These are phyloP conservation scores for Lunasporangiospora selenospora DNA, from an alignment of 192 early-diverging fungal species.

Conservation along the genomic window DNA sequence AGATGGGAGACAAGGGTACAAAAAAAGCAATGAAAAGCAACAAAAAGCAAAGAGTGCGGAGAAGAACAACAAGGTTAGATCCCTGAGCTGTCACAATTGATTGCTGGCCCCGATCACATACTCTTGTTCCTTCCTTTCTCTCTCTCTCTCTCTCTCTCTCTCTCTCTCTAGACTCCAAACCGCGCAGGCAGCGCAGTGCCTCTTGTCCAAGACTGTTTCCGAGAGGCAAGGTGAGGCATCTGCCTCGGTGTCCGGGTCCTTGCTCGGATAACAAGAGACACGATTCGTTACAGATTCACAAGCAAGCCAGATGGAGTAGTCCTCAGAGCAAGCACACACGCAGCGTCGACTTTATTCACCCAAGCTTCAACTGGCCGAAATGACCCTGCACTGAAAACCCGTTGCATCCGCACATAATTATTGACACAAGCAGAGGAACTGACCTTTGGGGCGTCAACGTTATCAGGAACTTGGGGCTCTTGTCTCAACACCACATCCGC, in stretches of 20 bases:
- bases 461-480: slow-evolving; percentile 41
- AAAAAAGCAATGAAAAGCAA: neutral
- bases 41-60: neutral
- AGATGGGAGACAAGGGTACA: too few relatives aligned
- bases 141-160: neutral
- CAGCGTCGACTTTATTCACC: slow-evolving; percentile 40
- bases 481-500: slow-evolving; percentile 12
- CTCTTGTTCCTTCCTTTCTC: neutral
- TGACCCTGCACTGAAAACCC: too few relatives aligned
- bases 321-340: slow-evolving; percentile 10
- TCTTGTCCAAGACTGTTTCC: too few relatives aligned
- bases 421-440: slow-evolving; percentile 28
- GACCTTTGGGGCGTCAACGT: slow-evolving; percentile 47
- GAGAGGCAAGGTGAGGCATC: too few relatives aligned
- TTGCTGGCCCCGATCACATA: neutral
- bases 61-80: slow-evolving; percentile 8
- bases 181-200: too few relatives aligned
- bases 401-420: too few relatives aligned
- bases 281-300: too few relatives aligned
- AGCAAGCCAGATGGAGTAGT: neutral
- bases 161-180: too few relatives aligned
- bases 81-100: slow-evolving; percentile 8
- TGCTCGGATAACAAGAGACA: too few relatives aligned
- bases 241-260: too few relatives aligned
- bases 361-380: too few relatives aligned